Base-by-base conservation (phyloP, 129 eudicot species). In the Oenanthe sinensis region DNA sequence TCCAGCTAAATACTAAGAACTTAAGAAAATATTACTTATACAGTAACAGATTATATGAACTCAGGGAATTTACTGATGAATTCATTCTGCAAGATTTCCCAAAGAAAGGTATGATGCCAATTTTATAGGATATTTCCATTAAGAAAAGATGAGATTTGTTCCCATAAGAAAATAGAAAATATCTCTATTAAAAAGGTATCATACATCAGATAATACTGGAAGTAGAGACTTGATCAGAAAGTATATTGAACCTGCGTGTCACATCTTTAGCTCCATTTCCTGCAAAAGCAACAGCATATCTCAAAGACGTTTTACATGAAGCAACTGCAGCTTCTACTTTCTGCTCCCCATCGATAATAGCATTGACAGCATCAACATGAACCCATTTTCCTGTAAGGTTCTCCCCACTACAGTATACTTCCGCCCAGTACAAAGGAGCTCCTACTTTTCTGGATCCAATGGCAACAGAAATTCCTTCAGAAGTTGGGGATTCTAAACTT, bases 191-290 rank as follows among this genome's bases (percentile, higher is more conserved):
- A 28, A 15, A 45, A 62, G 62, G 37, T 73, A 30, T 47, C 71
- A 39, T 16, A 54, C 55, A 44, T 36, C 43, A 55, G 33, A 68
- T 8, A 14, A 78, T 10, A 50, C 15, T 63, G 46, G n/a, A 76
- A n/a, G 43, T 39, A 62, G 62, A 70, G 36, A 81, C 39, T 71
- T 39, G 30, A 44, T 28, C 49, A 62, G 69, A 49, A 83, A 67
- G 22, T 70, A 75, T 39, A 72, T n/a, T 47, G 74, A 44, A 94
- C 98, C 98, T 91, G 89, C 97, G 98, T 26, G 98, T 95, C 60
- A 95, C 98, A 50, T 95, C 98, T 87, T 95, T 95, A 84, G 94
- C 98, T 79, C 98, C 98, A 80, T 71, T 78, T 79, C 92, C 97
- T 75, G 93, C 93, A 87, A 95, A 95, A 70, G 98, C 98, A 87